phyloP scores from a whole-genome alignment of 257 asterid species.

The Solanum neorickii region DNA sequence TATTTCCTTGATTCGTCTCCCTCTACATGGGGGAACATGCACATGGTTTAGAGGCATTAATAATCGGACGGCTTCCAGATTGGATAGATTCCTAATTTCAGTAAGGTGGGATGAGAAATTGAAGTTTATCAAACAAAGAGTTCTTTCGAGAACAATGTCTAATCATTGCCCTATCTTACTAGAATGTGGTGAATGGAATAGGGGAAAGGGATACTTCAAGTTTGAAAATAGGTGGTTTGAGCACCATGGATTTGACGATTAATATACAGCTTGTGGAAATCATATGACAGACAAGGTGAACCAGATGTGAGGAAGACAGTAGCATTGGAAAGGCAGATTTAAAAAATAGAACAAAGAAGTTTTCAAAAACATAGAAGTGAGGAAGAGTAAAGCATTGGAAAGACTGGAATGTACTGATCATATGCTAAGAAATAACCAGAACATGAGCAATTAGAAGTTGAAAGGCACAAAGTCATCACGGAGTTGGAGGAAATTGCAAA shows the following conservation, averaged over 20 bases:
- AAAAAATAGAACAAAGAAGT: neutral
- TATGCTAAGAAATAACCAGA: too few relatives aligned
- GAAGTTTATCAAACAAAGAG: neutral
- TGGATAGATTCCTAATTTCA: neutral
- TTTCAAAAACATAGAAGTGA: neutral
- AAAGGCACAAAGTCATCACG: neutral
- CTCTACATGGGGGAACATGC: neutral
- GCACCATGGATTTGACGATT: neutral
- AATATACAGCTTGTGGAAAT: neutral
- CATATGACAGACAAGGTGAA: neutral
- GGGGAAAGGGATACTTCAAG: neutral
- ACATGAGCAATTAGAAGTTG: too few relatives aligned
- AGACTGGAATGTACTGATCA: too few relatives aligned
- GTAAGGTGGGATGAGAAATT: neutral
- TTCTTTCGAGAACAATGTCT: neutral
- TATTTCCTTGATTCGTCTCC: neutral
- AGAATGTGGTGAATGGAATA: neutral
- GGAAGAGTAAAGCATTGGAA: neutral
- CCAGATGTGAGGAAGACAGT: neutral
- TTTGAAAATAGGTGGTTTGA: neutral
- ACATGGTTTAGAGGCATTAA: neutral
- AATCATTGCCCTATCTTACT: neutral
- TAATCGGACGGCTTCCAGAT: neutral
- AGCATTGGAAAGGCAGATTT: neutral
- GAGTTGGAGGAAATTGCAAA: too few relatives aligned